Percentiles rank a stretch among this genome's conserved stretches.
These are phyloP conservation scores for Scortechinia acanthostroma DNA, from an alignment of 2,329 filamentous ascomycete species.

Conservation along the genomic window DNA sequence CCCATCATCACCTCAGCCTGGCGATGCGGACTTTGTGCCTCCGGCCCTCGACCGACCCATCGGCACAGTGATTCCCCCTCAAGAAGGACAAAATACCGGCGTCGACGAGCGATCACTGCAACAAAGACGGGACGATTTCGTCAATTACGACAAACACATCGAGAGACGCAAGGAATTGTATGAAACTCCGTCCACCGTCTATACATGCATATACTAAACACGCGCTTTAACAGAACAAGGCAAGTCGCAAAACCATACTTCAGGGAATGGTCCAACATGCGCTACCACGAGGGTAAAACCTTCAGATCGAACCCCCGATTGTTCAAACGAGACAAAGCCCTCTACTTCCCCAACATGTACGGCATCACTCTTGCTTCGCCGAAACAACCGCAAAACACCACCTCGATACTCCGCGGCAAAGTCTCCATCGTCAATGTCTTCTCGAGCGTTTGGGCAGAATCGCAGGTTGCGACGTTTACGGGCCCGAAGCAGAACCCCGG, in stretches of 20 bases:
- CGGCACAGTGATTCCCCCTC: constrained; percentile 69
- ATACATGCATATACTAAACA: background rate
- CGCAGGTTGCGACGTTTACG: constrained; percentile 70
- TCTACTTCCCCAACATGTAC: constrained; percentile 89
- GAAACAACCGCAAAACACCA: constrained; percentile 56
- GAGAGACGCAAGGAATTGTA: constrained; percentile 70
- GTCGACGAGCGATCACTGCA: constrained; percentile 59
- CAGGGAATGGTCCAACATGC: constrained; percentile 85
- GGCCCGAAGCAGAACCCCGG: constrained; percentile 59
- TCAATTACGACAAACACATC: constrained; percentile 79
- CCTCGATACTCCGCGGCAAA: constrained; percentile 64
- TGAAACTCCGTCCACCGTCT: constrained; percentile 9
- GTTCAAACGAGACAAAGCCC: constrained; percentile 73
- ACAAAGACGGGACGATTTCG: constrained; percentile 72
- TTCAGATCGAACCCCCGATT: constrained; percentile 79
- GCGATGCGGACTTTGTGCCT: constrained; percentile 38
- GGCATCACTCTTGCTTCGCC: constrained; percentile 63
- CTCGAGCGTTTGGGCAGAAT: constrained; percentile 77
- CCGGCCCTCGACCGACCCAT: constrained; percentile 67
- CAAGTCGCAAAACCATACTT: constrained; percentile 86
- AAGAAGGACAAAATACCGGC: constrained; percentile 75
- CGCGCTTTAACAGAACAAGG: constrained; percentile 43
- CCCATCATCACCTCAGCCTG: background rate
- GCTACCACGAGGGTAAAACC: constrained; percentile 79
- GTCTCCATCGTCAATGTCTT: constrained; percentile 76